These are phyloP conservation scores for Phytophthora pseudosyringae DNA, from an alignment of 352 stramenopile species.

Conservation along the genomic window DNA sequence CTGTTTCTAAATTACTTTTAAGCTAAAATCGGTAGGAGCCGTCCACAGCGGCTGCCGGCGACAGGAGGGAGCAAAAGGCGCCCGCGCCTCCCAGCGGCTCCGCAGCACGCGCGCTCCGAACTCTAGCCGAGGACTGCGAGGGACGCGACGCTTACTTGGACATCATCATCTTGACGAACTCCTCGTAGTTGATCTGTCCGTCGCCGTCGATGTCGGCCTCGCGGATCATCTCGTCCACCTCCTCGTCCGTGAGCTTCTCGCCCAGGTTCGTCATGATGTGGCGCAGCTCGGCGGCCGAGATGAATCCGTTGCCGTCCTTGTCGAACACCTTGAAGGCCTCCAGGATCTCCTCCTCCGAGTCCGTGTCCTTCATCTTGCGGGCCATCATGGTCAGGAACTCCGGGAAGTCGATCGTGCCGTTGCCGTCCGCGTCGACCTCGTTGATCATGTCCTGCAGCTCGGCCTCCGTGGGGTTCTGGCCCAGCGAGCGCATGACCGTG, in stretches of 20 bases:
- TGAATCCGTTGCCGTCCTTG: slow-evolving; percentile 99
- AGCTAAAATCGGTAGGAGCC: slow-evolving; percentile 10
- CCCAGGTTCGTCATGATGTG: slow-evolving; percentile 99
- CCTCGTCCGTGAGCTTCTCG: slow-evolving; percentile 98
- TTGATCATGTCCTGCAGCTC: slow-evolving; percentile 99
- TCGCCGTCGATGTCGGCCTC: slow-evolving; percentile 99
- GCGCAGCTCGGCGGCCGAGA: slow-evolving; percentile 97
- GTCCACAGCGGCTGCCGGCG: background rate
- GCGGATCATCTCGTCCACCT: slow-evolving; percentile 99
- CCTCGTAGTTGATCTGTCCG: slow-evolving; percentile 99
- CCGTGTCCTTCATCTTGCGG: slow-evolving; percentile 99
- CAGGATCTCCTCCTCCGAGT: slow-evolving; percentile 98
- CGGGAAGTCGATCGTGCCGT: slow-evolving; percentile 99
- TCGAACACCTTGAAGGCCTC: slow-evolving; percentile 99
- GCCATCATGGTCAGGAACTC: slow-evolving; percentile 99
- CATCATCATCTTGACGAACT: slow-evolving; percentile 99
- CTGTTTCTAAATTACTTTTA: slow-evolving; percentile 39
- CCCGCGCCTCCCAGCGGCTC: slow-evolving; percentile 4
- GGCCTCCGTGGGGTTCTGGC: slow-evolving; percentile 98
- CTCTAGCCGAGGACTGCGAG: background rate
- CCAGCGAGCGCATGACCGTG: slow-evolving; percentile 98
- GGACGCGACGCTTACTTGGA: slow-evolving; percentile 84
- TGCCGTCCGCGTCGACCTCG: slow-evolving; percentile 99
- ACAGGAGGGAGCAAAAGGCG: slow-evolving; percentile 5
- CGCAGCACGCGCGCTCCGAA: background rate